phyloP scores from a whole-genome alignment of 495 filamentous ascomycete species.

The Aspergillus diversus region DNA sequence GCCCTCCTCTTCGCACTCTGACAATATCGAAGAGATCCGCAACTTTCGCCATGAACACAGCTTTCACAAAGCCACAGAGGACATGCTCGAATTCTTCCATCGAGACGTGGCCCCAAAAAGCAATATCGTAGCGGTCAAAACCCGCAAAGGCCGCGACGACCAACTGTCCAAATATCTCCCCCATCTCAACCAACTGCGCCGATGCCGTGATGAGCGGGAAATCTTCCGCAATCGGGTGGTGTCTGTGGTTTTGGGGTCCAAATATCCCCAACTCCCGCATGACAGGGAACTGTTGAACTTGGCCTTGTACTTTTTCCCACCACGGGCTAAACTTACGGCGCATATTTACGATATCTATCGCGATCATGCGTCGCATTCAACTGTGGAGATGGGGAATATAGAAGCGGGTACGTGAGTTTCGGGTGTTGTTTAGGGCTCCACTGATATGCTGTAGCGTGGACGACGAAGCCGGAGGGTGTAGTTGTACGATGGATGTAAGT shows the following conservation, averaged over 20 bases:
- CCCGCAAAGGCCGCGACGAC: not conserved
- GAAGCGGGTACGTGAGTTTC: not conserved
- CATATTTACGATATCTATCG: conserved; percentile 5
- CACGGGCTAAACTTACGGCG: not conserved
- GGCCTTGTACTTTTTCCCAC: conserved; percentile 2
- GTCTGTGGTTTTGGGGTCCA: not conserved
- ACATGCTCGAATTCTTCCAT: conserved; percentile 3
- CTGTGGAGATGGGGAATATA: not conserved
- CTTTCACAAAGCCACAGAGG: conserved; percentile 3
- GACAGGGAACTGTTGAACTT: not conserved
- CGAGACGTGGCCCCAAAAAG: not conserved
- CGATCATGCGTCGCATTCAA: not conserved
- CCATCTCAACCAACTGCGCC: not conserved
- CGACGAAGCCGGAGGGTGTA: not conserved
- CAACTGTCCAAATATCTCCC: not conserved
- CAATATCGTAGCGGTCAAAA: not conserved
- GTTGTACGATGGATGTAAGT: conserved; percentile 3
- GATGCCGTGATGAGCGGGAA: not conserved
- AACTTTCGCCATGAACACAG: not conserved
- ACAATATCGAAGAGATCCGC: not conserved
- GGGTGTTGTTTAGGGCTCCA: not conserved
- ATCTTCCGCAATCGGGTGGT: not conserved
- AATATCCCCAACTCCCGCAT: conserved; percentile 2
- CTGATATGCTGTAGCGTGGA: not conserved
- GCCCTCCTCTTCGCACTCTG: not conserved